Base-by-base conservation (phyloP, 768 basidiomycete species). In the Tulasnella sp. region DNA sequence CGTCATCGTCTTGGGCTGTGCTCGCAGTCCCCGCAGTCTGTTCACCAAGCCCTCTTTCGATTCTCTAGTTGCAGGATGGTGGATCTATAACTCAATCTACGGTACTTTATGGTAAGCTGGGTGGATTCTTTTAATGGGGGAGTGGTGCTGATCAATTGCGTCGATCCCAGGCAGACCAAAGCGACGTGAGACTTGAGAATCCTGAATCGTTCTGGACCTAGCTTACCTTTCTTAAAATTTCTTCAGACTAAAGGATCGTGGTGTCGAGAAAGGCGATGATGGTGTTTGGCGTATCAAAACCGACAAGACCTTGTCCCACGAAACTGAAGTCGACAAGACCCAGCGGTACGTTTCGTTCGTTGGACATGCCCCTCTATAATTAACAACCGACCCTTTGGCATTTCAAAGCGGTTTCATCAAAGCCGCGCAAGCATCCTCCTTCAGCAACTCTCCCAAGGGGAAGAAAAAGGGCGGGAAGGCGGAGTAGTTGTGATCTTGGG, bases 271-370 rank as follows among this genome's bases (percentile, higher is more conserved):
- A 42, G 74, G 40, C 74, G 74, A 36, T 0, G 74, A 74, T 74
- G 74, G 74, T 46, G 74, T 74, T 18, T 74, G 74, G 74, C 74
- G 74, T 7, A 44, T 74, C 31, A 74, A 74, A 42, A 74, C 74
- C 36, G n/a, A 42, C 74, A 74, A 74, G 74, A 42, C 39, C 40
- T n/a, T 74, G 74, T 42, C 36, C 16, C 74, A 74, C 31, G 74
- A 74, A 46, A 42, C 31, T 44, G 40, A 74, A 40, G 74, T 42
- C 36, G 74, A 74, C 40, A 74, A 74, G 40, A 74, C 74, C n/a
- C 74, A 74, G n/a, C 74, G 74, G 74, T 74, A n/a, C 14, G 74
- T 52, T 52, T n/a, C 21, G 24, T 21, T 21, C 24, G 4, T n/a
- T 24, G 24, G 9, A 0, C n/a, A 21, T n/a, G 24, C 52, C n/a